Percentiles rank a stretch among this genome's conserved stretches.
These are phyloP conservation scores for Protomyces arabidopsidicola DNA, from an alignment of 1,139 yeast species.

Conservation along the genomic window DNA sequence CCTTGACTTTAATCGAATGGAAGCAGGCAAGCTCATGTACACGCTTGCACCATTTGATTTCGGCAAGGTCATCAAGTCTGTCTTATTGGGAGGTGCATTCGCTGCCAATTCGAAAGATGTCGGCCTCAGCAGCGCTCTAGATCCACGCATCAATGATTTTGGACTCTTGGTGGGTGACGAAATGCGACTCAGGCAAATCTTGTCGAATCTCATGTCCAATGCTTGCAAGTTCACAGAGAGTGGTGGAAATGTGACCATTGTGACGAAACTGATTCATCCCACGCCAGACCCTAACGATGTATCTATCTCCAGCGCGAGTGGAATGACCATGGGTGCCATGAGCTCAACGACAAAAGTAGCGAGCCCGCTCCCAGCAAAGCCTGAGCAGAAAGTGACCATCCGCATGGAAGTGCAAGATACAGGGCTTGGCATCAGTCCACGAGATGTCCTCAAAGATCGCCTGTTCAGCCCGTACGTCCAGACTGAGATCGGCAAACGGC, in stretches of 20 bases:
- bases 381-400: conserved; percentile 6
- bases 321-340: neutral
- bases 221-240: conserved; percentile 80
- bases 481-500: conserved; percentile 24
- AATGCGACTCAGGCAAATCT: conserved; percentile 44
- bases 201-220: conserved; percentile 76
- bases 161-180: conserved; percentile 24
- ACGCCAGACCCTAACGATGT: neutral
- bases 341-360: neutral
- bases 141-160: conserved; percentile 11
- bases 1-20: conserved; percentile 26
- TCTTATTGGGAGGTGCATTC: conserved; percentile 12
- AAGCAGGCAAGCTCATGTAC: conserved; percentile 23
- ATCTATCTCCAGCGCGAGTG: neutral
- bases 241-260: conserved; percentile 45
- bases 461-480: conserved; percentile 25
- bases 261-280: conserved; percentile 7
- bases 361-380: neutral
- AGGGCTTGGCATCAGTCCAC: conserved; percentile 21
- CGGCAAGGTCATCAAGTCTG: conserved; percentile 17
- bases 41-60: conserved; percentile 22
- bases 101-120: conserved; percentile 14
- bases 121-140: conserved; percentile 2
- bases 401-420: conserved; percentile 25
- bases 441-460: conserved; percentile 12